Evolutionary conservation across 371 early-diverging fungal species (phyloP), one percentile per base, ranked within the genome.

Genomic region (Mucor irregularis): DNA sequence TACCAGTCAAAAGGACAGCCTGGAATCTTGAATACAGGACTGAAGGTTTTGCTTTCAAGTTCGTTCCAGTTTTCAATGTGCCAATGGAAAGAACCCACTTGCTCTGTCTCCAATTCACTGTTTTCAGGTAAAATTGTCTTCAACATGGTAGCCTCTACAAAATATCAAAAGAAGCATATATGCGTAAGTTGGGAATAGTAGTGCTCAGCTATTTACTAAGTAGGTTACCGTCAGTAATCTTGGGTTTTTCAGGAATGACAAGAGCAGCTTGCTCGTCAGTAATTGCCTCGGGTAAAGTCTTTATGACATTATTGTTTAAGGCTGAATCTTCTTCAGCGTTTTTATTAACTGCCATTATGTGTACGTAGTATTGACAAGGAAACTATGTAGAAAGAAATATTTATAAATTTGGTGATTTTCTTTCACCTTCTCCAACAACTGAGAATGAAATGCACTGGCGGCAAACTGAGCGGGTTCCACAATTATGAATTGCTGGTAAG

Each of bases 1-100:
- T 66, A 66, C 66, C 66, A n/a, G n/a, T n/a, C n/a, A n/a, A n/a
- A 66, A 40, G 61, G 47, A 47, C 25, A 58, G 4, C 54, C 62
- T 24, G 57, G 51, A 14, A 61, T 21, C 25, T 57, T 29, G 42
- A 66, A 66, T 4, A 40, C 28, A 30, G 66, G 58, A 47, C 58
- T 50, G 26, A 58, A 62, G 14, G 45, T 37, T 39, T 58, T 66
- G 4, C 42, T 42, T 30, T 66, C 58, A 31, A 66, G 37, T n/a
- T 39, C 16, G 26, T 61, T 66, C 66, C 66, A 66, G 26, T 66
- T 52, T 3, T 53, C 43, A 17, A 66, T 61, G 30, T 61, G 43
- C 66, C 66, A 66, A 31, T 61, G 55, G 21, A 38, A 66, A 7
- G 28, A 33, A 10, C 42, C 50, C 24, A 45, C 54, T 11, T 22